Base-by-base conservation (phyloP, 2,329 filamentous ascomycete genomes). In the Fusarium lyarnte region DNA sequence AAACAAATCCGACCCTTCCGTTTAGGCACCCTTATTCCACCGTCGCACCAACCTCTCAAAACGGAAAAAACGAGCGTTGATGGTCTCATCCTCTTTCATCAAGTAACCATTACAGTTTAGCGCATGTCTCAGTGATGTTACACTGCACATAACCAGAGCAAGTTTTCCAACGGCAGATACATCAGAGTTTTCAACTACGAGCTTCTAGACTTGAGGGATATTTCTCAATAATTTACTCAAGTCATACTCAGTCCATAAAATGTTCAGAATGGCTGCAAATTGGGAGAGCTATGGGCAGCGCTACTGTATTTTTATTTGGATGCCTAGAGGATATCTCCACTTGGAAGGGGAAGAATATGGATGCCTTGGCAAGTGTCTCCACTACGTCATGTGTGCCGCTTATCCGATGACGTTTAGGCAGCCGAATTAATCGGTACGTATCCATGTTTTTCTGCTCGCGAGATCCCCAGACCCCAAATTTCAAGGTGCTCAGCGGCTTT, bases 361-460 rank as follows among this genome's bases (percentile, higher is more conserved):
- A 61, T 68, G 65, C 65, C 65, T 68, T 68, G 64, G 57, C 64
- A 45, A 53, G 21, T 16, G n/a, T 21, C 52, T 31, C 63, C 58
- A 69, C 66, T 41, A 69, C 64, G 66, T 69, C 64, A 64, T 25
- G 2, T n/a, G 66, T 69, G 66, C 66, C 66, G 66, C 23, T 69
- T 69, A 69, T 33, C 66, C 66, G 66, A 69, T 58, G 43, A 69
- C 58, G 58, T 69, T 69, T 69, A 69, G 66, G 66, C 66, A 69
- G 64, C 66, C 64, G 66, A 69, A 69, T 69, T 38, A 69, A 69
- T 45, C 8, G 49, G 43, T 64, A 69, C 66, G 64, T 69, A 69
- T 21, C 23, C 31, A 14, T 33, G 31, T 33, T 25, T 25, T 25
- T 25, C 42, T 43, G 25, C 43, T 41, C 35, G 31, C 33, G 11